Evolutionary conservation across 495 filamentous ascomycete genomes (phyloP).

Genomic region (Penicillium cinerascens): DNA sequence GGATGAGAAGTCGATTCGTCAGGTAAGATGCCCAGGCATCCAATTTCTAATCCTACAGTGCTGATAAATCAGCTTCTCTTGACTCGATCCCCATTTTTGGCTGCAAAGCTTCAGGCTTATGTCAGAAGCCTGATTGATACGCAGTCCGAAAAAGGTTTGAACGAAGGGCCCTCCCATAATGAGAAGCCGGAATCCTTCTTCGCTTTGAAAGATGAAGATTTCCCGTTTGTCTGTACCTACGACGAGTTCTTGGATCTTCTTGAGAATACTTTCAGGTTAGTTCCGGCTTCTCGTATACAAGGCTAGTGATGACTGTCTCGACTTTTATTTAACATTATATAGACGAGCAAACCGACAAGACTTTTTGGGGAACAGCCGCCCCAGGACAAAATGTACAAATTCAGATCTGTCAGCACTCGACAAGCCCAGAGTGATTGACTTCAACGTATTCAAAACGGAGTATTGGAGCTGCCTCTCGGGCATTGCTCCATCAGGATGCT

Average conservation of each 20-base stretch:
- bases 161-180: neutral
- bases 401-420: neutral
- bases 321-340: neutral
- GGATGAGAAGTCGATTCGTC: constrained; percentile 16
- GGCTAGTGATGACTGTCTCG: neutral
- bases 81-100: constrained; percentile 34
- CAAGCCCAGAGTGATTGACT: constrained; percentile 27
- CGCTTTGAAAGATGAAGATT: constrained; percentile 24
- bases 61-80: constrained; percentile 32
- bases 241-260: constrained; percentile 33
- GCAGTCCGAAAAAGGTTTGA: neutral
- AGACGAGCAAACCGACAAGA: constrained; percentile 15
- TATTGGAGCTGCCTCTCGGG: constrained; percentile 36
- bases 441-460: constrained; percentile 29
- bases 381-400: neutral
- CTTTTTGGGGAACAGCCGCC: neutral
- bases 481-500: constrained; percentile 14
- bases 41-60: neutral
- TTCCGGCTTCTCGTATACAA: neutral
- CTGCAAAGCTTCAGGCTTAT: constrained; percentile 31
- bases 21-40: constrained; percentile 20
- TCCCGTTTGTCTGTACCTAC: constrained; percentile 43
- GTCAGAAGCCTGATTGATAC: constrained; percentile 29
- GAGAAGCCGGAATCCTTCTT: constrained; percentile 14
- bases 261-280: constrained; percentile 23